Conservation (phyloP, 768 basidiomycete genomes). For the Gloeostereum incarnatum region DNA sequence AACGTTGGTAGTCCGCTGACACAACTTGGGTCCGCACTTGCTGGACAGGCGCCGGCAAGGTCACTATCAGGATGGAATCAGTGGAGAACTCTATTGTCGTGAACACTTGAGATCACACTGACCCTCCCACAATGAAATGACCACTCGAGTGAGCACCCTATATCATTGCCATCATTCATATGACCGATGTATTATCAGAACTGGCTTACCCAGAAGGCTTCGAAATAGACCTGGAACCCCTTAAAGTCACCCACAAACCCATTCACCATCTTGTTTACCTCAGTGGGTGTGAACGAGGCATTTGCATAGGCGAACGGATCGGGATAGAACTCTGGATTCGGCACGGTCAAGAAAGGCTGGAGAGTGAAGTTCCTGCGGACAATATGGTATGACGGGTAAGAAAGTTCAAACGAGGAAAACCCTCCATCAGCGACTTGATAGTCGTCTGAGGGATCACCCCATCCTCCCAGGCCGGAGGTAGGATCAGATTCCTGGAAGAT, state of each 20-base stretch:
- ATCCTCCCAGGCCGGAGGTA: slow-evolving; percentile 12
- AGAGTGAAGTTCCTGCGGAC: slow-evolving; percentile 23
- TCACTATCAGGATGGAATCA: slow-evolving; percentile 14
- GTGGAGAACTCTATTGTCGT: too few species aligned
- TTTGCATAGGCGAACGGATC: slow-evolving; percentile 15
- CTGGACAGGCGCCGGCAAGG: slow-evolving; percentile 17
- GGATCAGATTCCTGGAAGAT: slow-evolving; percentile 12
- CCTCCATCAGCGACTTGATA: slow-evolving; percentile 13
- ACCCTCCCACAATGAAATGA: slow-evolving; percentile 20
- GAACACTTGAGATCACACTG: background rate
- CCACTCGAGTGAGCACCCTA: slow-evolving; percentile 22
- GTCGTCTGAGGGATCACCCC: slow-evolving; percentile 13
- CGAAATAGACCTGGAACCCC: slow-evolving; percentile 19
- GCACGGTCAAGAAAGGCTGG: slow-evolving; percentile 13
- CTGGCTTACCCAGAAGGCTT: slow-evolving; percentile 15
- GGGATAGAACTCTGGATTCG: slow-evolving; percentile 9
- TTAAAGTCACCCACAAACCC: slow-evolving; percentile 19
- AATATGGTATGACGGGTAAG: slow-evolving; percentile 22
- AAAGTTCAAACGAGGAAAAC: slow-evolving; percentile 14
- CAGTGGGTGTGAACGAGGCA: slow-evolving; percentile 14
- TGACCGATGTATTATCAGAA: background rate
- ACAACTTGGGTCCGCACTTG: slow-evolving; percentile 15
- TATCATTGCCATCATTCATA: background rate
- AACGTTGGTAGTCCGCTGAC: slow-evolving; percentile 16
- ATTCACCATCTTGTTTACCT: slow-evolving; percentile 14